Evolutionary conservation across 768 basidiomycete species (phyloP), one percentile per base, ranked within the genome.

Genomic region (Collybiopsis confluens): DNA sequence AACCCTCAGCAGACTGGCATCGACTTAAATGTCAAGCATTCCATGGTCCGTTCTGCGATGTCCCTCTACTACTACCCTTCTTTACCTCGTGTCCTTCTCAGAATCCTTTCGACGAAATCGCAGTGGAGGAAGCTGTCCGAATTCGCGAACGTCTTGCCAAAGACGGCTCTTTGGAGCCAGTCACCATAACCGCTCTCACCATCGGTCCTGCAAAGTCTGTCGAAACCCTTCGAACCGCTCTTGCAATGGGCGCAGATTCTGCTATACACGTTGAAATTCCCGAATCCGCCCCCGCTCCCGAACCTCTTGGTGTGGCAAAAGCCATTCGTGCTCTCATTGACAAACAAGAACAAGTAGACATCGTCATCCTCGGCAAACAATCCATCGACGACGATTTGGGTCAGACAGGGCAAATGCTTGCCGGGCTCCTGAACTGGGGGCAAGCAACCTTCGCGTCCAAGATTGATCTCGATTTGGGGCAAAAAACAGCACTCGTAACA

Each of bases 101-200:
- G 95, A 98, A 98, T 70, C 96, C 97, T 0, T 98, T 98, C 64
- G 96, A 98, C 67, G 97, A 99, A 73, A 98, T 98, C 65, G 96
- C 52, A 2, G 89, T 99, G 52, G 97, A 99, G 72, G 97, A 98
- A 69, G 96, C 97, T 51, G 85, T 98, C 45, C 89, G 93, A 44
- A 73, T 98, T n/a, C 90, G 96, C 33, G 92, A 97, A 65, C 79
- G 79, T 53, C 80, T 85, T 62, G 89, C 90, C 64, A 81, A 82
- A 56, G 72, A 72, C 15, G 83, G 98, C 58, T 85, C 88, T 61
- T 86, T 28, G n/a, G 41, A 41, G 13, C 38, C 41, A 24, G n/a
- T 43, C 23, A 41, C 85, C 51, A 98, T 99, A 63, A 92, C 87
- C 45, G 92, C 90, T 36, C 80, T 98, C 42, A 89, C 92, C n/a